phyloP scores from a whole-genome alignment of 192 early-diverging fungal species.

The Umbelopsis vinacea region DNA sequence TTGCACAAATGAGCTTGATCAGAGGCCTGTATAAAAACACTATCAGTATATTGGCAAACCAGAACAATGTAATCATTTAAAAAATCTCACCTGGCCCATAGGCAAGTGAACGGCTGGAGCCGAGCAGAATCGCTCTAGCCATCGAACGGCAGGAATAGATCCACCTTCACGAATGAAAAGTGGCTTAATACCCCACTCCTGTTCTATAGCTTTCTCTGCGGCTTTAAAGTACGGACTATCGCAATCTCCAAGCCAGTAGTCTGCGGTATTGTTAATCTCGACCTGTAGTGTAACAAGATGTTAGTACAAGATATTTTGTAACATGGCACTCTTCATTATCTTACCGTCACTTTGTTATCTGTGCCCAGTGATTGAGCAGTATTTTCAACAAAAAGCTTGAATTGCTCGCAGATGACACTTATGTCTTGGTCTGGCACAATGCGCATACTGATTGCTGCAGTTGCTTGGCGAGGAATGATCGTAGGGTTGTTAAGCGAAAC shows the following conservation, averaged over 20 bases:
- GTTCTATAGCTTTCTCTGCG: slow-evolving; percentile 65
- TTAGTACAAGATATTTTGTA: not conserved
- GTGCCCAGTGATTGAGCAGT: slow-evolving; percentile 56
- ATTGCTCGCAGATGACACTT: slow-evolving; percentile 60
- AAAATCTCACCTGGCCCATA: slow-evolving; percentile 63
- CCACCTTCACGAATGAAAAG: slow-evolving; percentile 80
- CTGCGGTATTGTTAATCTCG: slow-evolving; percentile 65
- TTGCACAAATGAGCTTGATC: slow-evolving; percentile 82
- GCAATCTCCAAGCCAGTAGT: slow-evolving; percentile 80
- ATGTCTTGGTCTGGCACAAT: slow-evolving; percentile 77
- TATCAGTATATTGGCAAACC: not conserved
- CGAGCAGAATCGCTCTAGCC: slow-evolving; percentile 69
- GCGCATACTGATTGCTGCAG: slow-evolving; percentile 73
- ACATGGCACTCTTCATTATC: not conserved
- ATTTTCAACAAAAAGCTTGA: slow-evolving; percentile 55
- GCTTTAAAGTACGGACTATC: slow-evolving; percentile 69
- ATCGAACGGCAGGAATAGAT: slow-evolving; percentile 76
- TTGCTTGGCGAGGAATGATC: slow-evolving; percentile 69
- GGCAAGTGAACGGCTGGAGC: slow-evolving; percentile 75
- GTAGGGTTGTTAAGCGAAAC: slow-evolving; percentile 75
- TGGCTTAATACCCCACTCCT: slow-evolving; percentile 65
- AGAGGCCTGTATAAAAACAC: slow-evolving; percentile 51
- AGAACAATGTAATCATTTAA: too few species aligned
- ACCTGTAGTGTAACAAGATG: slow-evolving; percentile 47
- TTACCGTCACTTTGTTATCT: slow-evolving; percentile 51